phyloP scores from a whole-genome alignment of 306 rosid genomes.

The Neltuma alba region DNA sequence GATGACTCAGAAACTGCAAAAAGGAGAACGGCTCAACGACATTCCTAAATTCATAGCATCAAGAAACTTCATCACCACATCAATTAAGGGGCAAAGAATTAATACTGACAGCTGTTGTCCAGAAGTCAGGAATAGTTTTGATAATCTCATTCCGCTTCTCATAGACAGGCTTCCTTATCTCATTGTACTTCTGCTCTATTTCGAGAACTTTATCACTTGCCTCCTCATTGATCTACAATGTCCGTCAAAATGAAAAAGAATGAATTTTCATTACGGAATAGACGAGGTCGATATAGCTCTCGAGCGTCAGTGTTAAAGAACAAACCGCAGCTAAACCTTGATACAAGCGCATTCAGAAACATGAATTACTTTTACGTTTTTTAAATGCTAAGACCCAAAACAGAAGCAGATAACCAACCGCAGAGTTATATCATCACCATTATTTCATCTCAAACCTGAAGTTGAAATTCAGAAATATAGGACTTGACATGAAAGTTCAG shows the following conservation, averaged over 20 bases:
- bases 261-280: conserved; percentile 4
- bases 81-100: background rate
- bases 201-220: conserved; percentile 90
- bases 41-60: background rate
- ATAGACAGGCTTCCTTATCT: conserved; percentile 79
- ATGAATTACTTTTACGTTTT: background rate
- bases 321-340: background rate
- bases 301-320: background rate
- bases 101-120: conserved; percentile 83
- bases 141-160: conserved; percentile 74
- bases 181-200: conserved; percentile 90
- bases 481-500: background rate
- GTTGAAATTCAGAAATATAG: background rate
- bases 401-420: background rate
- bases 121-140: conserved; percentile 90
- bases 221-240: conserved; percentile 81
- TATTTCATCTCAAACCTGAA: background rate
- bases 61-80: background rate
- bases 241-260: background rate
- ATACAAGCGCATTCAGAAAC: background rate
- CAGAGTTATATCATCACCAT: background rate
- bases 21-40: background rate
- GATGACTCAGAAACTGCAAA: conserved; percentile 73
- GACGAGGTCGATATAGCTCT: background rate
- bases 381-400: background rate